A percentile compares a stretch with the other conserved stretches of the same genome.
phyloP scores from a whole-genome alignment of 805 yeast genomes.

The Ogataea degrootiae region DNA sequence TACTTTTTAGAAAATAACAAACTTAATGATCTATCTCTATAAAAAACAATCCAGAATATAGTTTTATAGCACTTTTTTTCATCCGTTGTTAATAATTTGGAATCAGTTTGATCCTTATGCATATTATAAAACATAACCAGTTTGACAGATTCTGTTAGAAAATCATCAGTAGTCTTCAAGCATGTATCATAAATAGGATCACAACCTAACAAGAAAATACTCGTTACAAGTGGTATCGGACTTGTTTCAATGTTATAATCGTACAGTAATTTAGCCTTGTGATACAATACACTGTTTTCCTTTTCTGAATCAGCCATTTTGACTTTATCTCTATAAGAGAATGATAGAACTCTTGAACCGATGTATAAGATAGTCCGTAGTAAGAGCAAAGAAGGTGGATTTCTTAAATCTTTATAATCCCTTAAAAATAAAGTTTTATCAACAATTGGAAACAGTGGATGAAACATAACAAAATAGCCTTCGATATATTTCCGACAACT shows the following conservation, averaged over 20 bases:
- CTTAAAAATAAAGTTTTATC: slow-evolving; percentile 56
- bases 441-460: slow-evolving; percentile 64
- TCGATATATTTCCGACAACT: slow-evolving; percentile 56
- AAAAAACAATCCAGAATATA: slow-evolving; percentile 68
- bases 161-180: neutral
- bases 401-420: slow-evolving; percentile 27
- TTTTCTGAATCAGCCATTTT: slow-evolving; percentile 19
- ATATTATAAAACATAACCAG: slow-evolving; percentile 68
- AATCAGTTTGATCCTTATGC: slow-evolving; percentile 39
- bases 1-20: neutral
- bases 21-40: slow-evolving; percentile 38
- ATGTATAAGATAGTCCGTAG: slow-evolving; percentile 3
- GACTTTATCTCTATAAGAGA: neutral
- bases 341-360: neutral
- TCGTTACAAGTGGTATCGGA: slow-evolving; percentile 5
- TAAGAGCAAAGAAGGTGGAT: slow-evolving; percentile 4
- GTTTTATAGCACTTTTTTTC: slow-evolving; percentile 47
- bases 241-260: slow-evolving; percentile 4
- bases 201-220: slow-evolving; percentile 3
- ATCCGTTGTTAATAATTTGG: neutral
- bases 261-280: slow-evolving; percentile 4
- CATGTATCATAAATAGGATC: slow-evolving; percentile 47
- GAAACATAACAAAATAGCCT: slow-evolving; percentile 56
- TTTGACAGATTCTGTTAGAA: slow-evolving; percentile 51
- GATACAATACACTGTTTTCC: neutral